Evolutionary conservation across 1,139 yeast genomes (phyloP), one percentile per base, ranked within the genome.

Genomic region (Yamadazyma buinensis): DNA sequence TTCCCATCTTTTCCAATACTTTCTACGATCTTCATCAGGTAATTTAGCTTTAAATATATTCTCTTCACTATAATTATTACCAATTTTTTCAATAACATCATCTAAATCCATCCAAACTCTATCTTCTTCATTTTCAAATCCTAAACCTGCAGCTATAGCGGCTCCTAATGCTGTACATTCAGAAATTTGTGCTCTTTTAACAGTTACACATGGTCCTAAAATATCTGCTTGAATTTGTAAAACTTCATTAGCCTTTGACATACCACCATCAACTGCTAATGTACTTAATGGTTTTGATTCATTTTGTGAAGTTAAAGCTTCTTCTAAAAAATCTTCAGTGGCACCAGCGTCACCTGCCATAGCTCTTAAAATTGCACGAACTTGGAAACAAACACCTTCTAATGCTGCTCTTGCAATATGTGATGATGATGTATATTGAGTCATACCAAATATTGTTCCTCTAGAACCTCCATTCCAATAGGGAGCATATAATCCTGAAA

Each of bases 101-200:
- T 77, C 83, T 40, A 87, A 65, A 48, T 79, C 75, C 42, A 69
- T 72, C 96, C 96, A 90, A 33, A 87, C 59, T 35, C 84, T 72
- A 40, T 84, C 77, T 25, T 72, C 66, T 32, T 65, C 77, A 40
- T 75, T 68, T 47, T 75, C 61, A 42, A 68, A 67, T 2, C 90
- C 81, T 49, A 88, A 66, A 10, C 96, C 96, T 2, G 97, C 95
- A 15, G 96, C 96, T 49, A 90, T 85, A 10, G 97, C 97, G 10
- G 96, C 95, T 19, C 97, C 97, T 43, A 90, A 72, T 1, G 97
- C 97, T 5, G 97, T 90, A 56, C 96, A 88, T 61, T 90, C 97
- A 23, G 87, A 67, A 57, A 84, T 84, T 21, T 77, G 74, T 2
- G 97, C 92, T 50, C 96, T 72, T 52, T 77, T 75, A 33, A 90